phyloP scores from a whole-genome alignment of 192 early-diverging fungal species.

The Allomyces arbusculus region DNA sequence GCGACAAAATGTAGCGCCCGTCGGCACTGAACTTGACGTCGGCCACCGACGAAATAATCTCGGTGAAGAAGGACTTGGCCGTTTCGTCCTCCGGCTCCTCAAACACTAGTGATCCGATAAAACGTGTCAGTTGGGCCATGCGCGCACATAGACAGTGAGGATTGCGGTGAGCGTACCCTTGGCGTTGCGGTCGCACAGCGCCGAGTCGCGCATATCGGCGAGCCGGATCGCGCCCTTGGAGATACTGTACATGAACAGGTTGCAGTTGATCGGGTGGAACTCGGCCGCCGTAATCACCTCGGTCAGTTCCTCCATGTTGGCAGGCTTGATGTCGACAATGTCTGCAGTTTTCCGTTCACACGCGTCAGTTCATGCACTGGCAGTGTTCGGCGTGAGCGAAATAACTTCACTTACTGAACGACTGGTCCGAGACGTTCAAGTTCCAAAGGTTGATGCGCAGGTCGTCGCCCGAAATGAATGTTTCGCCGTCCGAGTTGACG shows the following conservation, averaged over 20 bases:
- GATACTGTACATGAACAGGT: constrained; percentile 94
- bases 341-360: constrained; percentile 23
- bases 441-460: constrained; percentile 98
- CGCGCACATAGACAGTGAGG: not conserved
- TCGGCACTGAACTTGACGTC: constrained; percentile 92
- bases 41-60: constrained; percentile 96
- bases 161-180: constrained; percentile 43
- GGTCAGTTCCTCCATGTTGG: constrained; percentile 98
- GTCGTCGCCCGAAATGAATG: constrained; percentile 93
- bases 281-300: constrained; percentile 97
- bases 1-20: constrained; percentile 88
- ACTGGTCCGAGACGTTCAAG: constrained; percentile 88
- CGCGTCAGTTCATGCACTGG: no score
- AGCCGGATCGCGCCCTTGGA: constrained; percentile 96
- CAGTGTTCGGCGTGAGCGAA: not conserved
- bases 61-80: constrained; percentile 97
- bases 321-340: constrained; percentile 99
- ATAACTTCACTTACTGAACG: constrained; percentile 37
- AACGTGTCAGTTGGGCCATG: not conserved
- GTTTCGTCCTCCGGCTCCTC: constrained; percentile 85
- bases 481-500: constrained; percentile 95
- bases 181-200: constrained; percentile 82
- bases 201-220: constrained; percentile 85
- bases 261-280: constrained; percentile 90
- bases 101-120: constrained; percentile 39